Evolutionary conservation across 768 basidiomycete species (phyloP).

Genomic region (Suillus variegatus): DNA sequence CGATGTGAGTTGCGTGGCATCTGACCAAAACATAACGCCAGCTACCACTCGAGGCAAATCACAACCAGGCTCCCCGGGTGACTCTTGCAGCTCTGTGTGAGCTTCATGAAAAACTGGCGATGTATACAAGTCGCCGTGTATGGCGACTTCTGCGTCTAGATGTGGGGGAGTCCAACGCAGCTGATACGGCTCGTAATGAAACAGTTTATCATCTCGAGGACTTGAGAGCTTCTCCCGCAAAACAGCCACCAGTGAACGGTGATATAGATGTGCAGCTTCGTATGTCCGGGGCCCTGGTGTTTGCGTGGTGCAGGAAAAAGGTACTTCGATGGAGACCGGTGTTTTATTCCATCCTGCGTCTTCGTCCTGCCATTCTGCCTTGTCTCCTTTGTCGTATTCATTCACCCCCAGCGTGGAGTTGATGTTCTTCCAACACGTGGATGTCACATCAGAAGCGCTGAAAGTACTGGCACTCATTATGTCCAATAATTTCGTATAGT

Average conservation of each 20-base stretch:
- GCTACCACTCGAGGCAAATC: conserved; percentile 12
- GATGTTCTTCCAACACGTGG: conserved; percentile 2
- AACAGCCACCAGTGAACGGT: conserved; percentile 16
- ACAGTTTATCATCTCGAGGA: conserved; percentile 2
- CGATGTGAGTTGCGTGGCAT: conserved; percentile 30
- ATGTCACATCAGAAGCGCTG: too few species aligned
- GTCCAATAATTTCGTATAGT: background rate
- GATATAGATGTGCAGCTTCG: conserved; percentile 12
- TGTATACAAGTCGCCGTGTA: conserved; percentile 18
- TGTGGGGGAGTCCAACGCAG: conserved; percentile 15
- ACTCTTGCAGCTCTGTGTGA: conserved; percentile 19
- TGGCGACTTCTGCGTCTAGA: background rate
- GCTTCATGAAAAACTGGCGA: conserved; percentile 14
- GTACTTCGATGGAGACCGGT: background rate
- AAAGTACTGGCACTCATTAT: background rate
- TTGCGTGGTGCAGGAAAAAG: conserved; percentile 9
- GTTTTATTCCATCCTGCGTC: conserved; percentile 16
- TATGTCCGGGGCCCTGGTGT: conserved; percentile 11
- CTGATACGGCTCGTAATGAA: conserved; percentile 20
- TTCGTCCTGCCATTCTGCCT: conserved; percentile 8
- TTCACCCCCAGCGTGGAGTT: background rate
- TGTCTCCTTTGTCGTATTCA: background rate
- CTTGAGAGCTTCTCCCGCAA: conserved; percentile 20
- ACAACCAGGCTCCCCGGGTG: conserved; percentile 12
- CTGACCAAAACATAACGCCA: conserved; percentile 33